Evolutionary conservation across 306 rosid genomes (phyloP).

Genomic region (Styphnolobium japonicum): DNA sequence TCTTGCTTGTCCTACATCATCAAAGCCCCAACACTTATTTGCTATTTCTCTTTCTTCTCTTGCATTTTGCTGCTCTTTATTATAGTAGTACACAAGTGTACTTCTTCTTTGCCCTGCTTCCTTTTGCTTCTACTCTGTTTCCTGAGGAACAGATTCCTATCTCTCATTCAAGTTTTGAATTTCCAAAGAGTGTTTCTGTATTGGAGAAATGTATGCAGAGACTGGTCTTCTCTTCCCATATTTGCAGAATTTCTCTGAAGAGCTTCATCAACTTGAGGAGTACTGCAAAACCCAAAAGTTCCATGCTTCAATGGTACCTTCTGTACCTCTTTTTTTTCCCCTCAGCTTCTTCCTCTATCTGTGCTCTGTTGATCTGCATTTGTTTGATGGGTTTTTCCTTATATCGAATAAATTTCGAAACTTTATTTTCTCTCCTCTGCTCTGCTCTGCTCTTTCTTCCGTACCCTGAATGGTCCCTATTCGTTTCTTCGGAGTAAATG

Average conservation of each 20-base stretch:
- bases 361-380: conserved; percentile 35
- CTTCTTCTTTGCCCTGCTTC: conserved; percentile 20
- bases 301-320: conserved; percentile 58
- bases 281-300: conserved; percentile 64
- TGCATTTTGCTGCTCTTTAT: conserved; percentile 19
- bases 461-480: background rate
- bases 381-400: conserved; percentile 21
- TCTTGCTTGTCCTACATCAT: conserved; percentile 15
- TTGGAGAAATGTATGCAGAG: conserved; percentile 81
- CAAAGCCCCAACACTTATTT: background rate
- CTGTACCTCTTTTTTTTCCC: background rate
- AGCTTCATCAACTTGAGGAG: conserved; percentile 78
- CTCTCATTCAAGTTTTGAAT: conserved; percentile 8
- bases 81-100: background rate
- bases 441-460: background rate
- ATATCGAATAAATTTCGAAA: conserved; percentile 5
- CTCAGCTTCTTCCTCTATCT: conserved; percentile 6
- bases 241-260: conserved; percentile 64
- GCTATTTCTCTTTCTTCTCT: background rate
- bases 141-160: background rate
- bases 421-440: background rate
- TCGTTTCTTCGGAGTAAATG: conserved; percentile 27
- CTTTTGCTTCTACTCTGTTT: conserved; percentile 7
- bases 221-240: conserved; percentile 66
- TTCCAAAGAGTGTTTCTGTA: background rate